These are phyloP conservation scores for Piper longum DNA, from an alignment of 164 flowering plant genomes.

Conservation along the genomic window DNA sequence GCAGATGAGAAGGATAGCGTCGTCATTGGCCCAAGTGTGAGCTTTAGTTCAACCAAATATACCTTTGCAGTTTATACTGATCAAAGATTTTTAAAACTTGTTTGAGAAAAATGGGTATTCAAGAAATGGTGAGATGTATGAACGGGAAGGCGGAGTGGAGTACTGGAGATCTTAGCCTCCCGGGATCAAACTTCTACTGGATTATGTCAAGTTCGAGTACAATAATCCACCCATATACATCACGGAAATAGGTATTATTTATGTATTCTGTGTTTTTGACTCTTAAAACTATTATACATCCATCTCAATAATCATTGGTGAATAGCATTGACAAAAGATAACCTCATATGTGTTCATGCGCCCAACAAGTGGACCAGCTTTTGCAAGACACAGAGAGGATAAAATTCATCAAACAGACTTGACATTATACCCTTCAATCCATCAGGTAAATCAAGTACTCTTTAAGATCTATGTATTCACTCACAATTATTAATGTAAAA, in stretches of 20 bases:
- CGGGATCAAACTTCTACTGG: conserved; percentile 12
- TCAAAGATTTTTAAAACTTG: no score
- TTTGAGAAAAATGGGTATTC: no score
- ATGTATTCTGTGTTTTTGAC: no score
- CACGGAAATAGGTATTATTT: conserved; percentile 11
- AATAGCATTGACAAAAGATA: no score
- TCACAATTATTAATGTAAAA: no score
- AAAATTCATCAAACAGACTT: conserved; percentile 10
- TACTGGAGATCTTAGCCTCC: conserved; percentile 17
- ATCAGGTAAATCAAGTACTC: conserved; percentile 9
- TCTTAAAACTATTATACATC: not conserved
- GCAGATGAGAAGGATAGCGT: conserved; percentile 14
- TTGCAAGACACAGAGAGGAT: conserved; percentile 14
- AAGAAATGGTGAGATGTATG: conserved; percentile 9
- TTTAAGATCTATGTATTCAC: not conserved
- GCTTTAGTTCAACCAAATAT: conserved; percentile 1
- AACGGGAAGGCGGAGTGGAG: conserved; percentile 19
- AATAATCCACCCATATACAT: conserved; percentile 15
- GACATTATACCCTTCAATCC: conserved; percentile 10
- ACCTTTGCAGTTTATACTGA: not conserved
- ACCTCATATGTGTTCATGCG: not conserved
- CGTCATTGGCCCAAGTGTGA: conserved; percentile 17
- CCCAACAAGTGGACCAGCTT: conserved; percentile 6
- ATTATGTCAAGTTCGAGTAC: conserved; percentile 14
- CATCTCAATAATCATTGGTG: no score